Percentiles rank a stretch among this genome's conserved stretches.
These are phyloP conservation scores for Trichoderma harzianum DNA, from an alignment of 2,329 filamentous ascomycete species.

Conservation along the genomic window DNA sequence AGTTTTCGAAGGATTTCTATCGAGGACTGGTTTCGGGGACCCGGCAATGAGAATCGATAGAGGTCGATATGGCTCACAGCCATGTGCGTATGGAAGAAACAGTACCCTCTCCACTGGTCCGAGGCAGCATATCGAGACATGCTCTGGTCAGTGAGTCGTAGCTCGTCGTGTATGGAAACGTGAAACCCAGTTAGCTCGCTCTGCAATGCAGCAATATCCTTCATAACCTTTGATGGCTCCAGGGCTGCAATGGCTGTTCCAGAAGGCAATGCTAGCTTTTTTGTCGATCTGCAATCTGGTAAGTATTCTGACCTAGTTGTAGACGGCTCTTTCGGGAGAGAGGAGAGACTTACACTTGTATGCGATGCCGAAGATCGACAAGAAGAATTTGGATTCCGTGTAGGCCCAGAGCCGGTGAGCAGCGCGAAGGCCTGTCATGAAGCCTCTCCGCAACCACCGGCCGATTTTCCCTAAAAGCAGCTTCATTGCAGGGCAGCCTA, in stretches of 20 bases:
- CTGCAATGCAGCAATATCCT: slow-evolving; percentile 36
- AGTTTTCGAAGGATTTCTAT: slow-evolving; percentile 34
- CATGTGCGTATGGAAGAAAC: slow-evolving; percentile 38
- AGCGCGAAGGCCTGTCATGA: slow-evolving; percentile 28
- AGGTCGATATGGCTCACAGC: slow-evolving; percentile 38
- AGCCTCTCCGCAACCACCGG: slow-evolving; percentile 32
- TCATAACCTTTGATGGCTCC: slow-evolving; percentile 39
- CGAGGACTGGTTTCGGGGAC: slow-evolving; percentile 32
- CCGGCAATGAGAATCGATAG: slow-evolving; percentile 39
- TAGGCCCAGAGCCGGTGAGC: slow-evolving; percentile 28
- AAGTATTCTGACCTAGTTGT: not conserved
- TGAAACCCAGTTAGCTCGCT: slow-evolving; percentile 36
- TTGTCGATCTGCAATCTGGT: slow-evolving; percentile 24
- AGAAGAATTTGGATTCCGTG: slow-evolving; percentile 37
- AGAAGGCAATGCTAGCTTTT: slow-evolving; percentile 25
- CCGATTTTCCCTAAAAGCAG: slow-evolving; percentile 32
- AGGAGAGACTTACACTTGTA: slow-evolving; percentile 31
- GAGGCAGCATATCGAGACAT: slow-evolving; percentile 32
- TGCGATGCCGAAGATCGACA: slow-evolving; percentile 36
- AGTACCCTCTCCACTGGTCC: slow-evolving; percentile 33
- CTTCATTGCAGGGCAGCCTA: slow-evolving; percentile 35
- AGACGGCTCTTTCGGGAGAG: not conserved
- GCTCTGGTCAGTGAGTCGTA: slow-evolving; percentile 35
- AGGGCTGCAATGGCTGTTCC: slow-evolving; percentile 23
- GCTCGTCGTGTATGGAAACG: slow-evolving; percentile 33